Conservation (phyloP, 352 stramenopile genomes). For the Phytophthora pistaciae region DNA sequence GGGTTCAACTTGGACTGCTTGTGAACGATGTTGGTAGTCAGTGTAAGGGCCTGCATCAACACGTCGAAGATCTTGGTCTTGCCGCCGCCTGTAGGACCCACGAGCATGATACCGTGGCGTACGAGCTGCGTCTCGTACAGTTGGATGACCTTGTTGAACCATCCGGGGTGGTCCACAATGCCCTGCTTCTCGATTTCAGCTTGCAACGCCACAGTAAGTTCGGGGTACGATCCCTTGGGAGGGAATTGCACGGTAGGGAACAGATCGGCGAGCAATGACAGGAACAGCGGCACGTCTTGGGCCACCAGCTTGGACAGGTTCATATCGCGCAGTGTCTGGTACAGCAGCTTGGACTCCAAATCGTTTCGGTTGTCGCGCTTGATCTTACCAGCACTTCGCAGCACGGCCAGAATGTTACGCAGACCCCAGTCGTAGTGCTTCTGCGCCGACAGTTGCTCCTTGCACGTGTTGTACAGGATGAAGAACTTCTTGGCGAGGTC, state of each 20-base stretch:
- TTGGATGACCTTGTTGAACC: constrained; percentile 97
- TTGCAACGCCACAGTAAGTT: constrained; percentile 91
- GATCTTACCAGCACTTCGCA: constrained; percentile 91
- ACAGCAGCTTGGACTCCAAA: constrained; percentile 89
- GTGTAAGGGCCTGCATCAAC: constrained; percentile 93
- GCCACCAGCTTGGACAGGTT: constrained; percentile 99
- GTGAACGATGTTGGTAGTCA: constrained; percentile 94
- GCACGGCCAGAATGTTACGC: constrained; percentile 91
- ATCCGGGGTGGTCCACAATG: constrained; percentile 88
- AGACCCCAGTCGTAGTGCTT: constrained; percentile 95
- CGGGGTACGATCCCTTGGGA: constrained; percentile 96
- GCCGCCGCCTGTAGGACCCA: constrained; percentile 96
- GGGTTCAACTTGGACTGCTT: constrained; percentile 98
- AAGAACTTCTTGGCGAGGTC: constrained; percentile 94
- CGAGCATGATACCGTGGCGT: constrained; percentile 99
- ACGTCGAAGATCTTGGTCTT: constrained; percentile 99
- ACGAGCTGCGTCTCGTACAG: constrained; percentile 99
- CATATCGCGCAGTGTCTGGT: constrained; percentile 96
- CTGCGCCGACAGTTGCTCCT: constrained; percentile 92
- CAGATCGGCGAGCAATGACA: constrained; percentile 96
- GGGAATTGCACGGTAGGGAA: constrained; percentile 94
- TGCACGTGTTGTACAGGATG: constrained; percentile 92
- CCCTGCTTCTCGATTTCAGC: constrained; percentile 93
- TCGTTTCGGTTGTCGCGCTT: constrained; percentile 92
- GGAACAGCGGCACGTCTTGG: constrained; percentile 98